These are phyloP conservation scores for Fusarium sp. DNA, from an alignment of 2,329 filamentous ascomycete genomes.

Conservation along the genomic window DNA sequence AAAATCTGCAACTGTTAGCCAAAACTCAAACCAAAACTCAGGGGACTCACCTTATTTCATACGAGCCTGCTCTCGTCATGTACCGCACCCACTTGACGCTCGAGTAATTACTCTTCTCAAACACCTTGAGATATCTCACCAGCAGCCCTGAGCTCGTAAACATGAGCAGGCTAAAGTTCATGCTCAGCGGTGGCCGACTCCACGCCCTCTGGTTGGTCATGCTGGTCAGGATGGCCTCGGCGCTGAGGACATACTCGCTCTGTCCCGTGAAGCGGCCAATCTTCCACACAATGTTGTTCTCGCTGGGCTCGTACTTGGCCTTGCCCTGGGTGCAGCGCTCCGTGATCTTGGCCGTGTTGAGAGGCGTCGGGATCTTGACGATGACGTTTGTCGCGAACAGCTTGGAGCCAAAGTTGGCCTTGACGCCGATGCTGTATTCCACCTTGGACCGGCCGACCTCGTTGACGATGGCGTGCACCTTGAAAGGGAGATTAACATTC, in stretches of 20 bases:
- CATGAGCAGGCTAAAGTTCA: slow-evolving; percentile 96
- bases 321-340: slow-evolving; percentile 96
- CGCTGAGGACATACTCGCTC: slow-evolving; percentile 93
- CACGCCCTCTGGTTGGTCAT: slow-evolving; percentile 99
- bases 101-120: slow-evolving; percentile 99
- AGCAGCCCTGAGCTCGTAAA: slow-evolving; percentile 95
- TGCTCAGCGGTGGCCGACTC: slow-evolving; percentile 90
- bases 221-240: slow-evolving; percentile 90
- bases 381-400: slow-evolving; percentile 97
- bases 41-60: slow-evolving; percentile 83
- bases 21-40: not conserved
- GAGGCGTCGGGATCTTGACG: slow-evolving; percentile 91
- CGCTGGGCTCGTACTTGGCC: slow-evolving; percentile 97
- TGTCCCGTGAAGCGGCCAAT: slow-evolving; percentile 99
- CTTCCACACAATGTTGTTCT: slow-evolving; percentile 99
- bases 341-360: slow-evolving; percentile 95
- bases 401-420: slow-evolving; percentile 96
- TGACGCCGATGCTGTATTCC: slow-evolving; percentile 97
- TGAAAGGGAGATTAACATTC: slow-evolving; percentile 98
- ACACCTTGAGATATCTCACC: slow-evolving; percentile 96
- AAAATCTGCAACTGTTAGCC: slow-evolving; percentile 49
- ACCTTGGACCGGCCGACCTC: slow-evolving; percentile 97
- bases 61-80: slow-evolving; percentile 97
- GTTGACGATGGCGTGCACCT: slow-evolving; percentile 98
- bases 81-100: slow-evolving; percentile 99